Conservation (phyloP, 1,284 basidiomycete genomes). For the Puccinia coronata region DNA sequence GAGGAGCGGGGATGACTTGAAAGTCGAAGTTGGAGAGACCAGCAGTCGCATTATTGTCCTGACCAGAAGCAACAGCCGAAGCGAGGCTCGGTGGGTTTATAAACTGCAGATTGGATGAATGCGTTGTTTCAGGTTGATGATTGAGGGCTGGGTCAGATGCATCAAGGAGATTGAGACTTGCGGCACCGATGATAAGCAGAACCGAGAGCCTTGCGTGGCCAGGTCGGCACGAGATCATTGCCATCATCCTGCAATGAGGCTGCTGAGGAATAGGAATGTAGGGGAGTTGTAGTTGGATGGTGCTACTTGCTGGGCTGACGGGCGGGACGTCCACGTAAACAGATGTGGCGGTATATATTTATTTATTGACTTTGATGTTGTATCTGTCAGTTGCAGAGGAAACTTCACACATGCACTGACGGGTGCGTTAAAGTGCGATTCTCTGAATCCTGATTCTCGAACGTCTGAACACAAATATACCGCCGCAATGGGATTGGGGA, state of each 20-base stretch:
- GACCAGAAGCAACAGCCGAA: neutral
- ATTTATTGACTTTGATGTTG: too few relatives aligned
- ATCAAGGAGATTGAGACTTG: neutral
- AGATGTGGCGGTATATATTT: too few relatives aligned
- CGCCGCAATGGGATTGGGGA: too few relatives aligned
- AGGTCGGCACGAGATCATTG: too few relatives aligned
- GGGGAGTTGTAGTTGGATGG: neutral
- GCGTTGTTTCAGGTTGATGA: neutral
- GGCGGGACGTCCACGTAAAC: too few relatives aligned
- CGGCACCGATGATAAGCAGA: neutral
- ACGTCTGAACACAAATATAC: too few relatives aligned
- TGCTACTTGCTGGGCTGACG: too few relatives aligned
- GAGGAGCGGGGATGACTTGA: slow-evolving; percentile 27
- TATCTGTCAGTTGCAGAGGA: too few relatives aligned
- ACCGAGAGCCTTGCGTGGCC: slow-evolving; percentile 5
- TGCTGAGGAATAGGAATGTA: neutral
- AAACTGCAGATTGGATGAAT: neutral
- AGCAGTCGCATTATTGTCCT: neutral
- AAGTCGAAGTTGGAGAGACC: slow-evolving; percentile 26
- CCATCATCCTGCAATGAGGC: too few relatives aligned
- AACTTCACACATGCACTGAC: too few relatives aligned
- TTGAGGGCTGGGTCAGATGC: neutral
- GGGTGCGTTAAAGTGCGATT: too few relatives aligned
- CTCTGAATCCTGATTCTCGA: too few relatives aligned
- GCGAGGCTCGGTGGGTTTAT: neutral